phyloP scores from a whole-genome alignment of 1,139 yeast species.

The Scheffersomyces stambukii region DNA sequence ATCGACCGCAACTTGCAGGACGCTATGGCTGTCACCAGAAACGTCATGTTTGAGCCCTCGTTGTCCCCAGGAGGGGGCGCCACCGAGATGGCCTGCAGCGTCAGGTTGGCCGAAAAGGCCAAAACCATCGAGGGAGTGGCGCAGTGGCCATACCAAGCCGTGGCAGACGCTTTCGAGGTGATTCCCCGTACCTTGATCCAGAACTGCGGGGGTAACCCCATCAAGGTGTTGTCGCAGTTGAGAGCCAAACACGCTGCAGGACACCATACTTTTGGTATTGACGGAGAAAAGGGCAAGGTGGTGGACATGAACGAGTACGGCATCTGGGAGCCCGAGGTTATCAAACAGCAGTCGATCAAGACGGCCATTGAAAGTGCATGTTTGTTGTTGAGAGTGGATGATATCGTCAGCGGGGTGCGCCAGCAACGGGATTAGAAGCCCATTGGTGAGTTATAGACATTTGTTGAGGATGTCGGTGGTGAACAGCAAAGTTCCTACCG shows the following conservation, averaged over 20 bases:
- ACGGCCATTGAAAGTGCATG: conserved; percentile 98
- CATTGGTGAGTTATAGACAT: conserved; percentile 11
- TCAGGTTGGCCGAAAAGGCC: conserved; percentile 83
- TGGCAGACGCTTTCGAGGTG: conserved; percentile 97
- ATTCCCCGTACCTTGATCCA: conserved; percentile 96
- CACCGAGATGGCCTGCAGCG: conserved; percentile 97
- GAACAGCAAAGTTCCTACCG: too few species aligned
- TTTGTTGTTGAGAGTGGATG: conserved; percentile 90
- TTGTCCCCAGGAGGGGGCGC: conserved; percentile 99
- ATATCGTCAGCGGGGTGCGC: conserved; percentile 94
- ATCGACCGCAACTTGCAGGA: conserved; percentile 96
- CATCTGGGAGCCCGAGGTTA: conserved; percentile 98
- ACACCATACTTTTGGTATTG: conserved; percentile 79
- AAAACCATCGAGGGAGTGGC: conserved; percentile 91
- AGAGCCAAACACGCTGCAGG: conserved; percentile 97
- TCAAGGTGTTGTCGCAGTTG: conserved; percentile 80
- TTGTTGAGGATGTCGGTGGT: too few species aligned
- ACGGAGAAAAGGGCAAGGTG: conserved; percentile 90
- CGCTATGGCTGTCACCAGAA: conserved; percentile 97
- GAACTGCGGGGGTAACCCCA: conserved; percentile 97
- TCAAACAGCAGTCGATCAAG: conserved; percentile 93
- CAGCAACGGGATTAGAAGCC: too few species aligned
- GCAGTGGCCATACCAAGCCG: conserved; percentile 99
- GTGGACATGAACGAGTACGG: conserved; percentile 96
- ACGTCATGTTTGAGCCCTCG: conserved; percentile 91